These are phyloP conservation scores for Jamesozyma jinghongensis DNA, from an alignment of 805 yeast genomes.

Conservation along the genomic window DNA sequence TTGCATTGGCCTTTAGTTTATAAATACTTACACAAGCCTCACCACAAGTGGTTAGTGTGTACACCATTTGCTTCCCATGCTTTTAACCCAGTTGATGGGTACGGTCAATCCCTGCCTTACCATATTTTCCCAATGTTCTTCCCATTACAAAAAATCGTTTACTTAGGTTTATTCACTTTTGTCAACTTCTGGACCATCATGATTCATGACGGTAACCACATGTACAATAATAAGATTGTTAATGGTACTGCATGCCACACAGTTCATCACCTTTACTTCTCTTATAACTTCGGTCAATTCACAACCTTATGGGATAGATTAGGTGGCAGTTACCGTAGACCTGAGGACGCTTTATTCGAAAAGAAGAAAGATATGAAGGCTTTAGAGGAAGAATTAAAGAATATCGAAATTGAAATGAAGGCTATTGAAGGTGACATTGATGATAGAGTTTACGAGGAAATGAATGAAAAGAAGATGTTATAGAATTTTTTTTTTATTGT, in stretches of 20 bases:
- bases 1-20: constrained; percentile 89
- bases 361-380: constrained; percentile 50
- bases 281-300: constrained; percentile 97
- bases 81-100: constrained; percentile 97
- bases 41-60: constrained; percentile 98
- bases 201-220: constrained; percentile 96
- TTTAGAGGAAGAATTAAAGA: constrained; percentile 61
- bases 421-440: constrained; percentile 70
- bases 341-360: constrained; percentile 79
- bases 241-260: constrained; percentile 99
- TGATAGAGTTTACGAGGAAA: constrained; percentile 57
- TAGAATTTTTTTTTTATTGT: too few relatives aligned
- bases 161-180: constrained; percentile 73
- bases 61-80: constrained; percentile 98
- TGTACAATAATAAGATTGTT: constrained; percentile 86
- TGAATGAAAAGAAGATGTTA: too few relatives aligned
- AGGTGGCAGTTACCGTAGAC: constrained; percentile 87
- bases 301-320: constrained; percentile 97
- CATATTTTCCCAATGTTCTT: constrained; percentile 85
- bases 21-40: constrained; percentile 87
- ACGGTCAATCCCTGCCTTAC: constrained; percentile 85
- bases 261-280: constrained; percentile 91
- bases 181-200: constrained; percentile 97
- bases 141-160: constrained; percentile 84
- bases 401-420: constrained; percentile 71